Conservation (phyloP, 306 rosid genomes). For the Cucurbita pepo region DNA sequence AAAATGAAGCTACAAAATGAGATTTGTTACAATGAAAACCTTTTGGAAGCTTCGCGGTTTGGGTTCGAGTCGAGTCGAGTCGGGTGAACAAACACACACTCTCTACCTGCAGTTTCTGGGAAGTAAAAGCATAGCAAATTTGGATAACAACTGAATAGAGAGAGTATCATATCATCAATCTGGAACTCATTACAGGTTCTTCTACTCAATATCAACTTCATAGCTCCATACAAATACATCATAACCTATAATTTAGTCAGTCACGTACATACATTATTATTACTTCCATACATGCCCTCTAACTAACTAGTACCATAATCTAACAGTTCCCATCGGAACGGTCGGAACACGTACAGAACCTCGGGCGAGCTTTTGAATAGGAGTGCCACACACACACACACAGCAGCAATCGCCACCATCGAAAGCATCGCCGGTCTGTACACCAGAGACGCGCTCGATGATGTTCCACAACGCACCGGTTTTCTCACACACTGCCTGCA, state of each 20-base stretch:
- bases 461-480: constrained; percentile 21
- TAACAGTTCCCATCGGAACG: constrained; percentile 71
- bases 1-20: neutral
- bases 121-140: neutral
- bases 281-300: too few relatives aligned
- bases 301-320: constrained; percentile 34
- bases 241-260: constrained; percentile 5
- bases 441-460: constrained; percentile 23
- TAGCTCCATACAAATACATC: constrained; percentile 6
- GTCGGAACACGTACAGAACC: constrained; percentile 46
- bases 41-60: neutral
- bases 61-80: neutral
- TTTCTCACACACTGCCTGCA: constrained; percentile 40
- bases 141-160: neutral
- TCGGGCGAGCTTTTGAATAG: constrained; percentile 76
- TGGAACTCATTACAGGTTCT: constrained; percentile 8
- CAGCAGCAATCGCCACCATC: constrained; percentile 73
- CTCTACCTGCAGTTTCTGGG: constrained; percentile 1
- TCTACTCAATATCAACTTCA: constrained; percentile 3
- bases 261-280: neutral
- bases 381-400: constrained; percentile 80
- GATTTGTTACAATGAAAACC: neutral
- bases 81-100: neutral
- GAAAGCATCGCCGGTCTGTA: constrained; percentile 75
- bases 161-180: neutral